Base-by-base conservation (phyloP, 805 yeast species). In the Zygosaccharomyces pseudorouxii region DNA sequence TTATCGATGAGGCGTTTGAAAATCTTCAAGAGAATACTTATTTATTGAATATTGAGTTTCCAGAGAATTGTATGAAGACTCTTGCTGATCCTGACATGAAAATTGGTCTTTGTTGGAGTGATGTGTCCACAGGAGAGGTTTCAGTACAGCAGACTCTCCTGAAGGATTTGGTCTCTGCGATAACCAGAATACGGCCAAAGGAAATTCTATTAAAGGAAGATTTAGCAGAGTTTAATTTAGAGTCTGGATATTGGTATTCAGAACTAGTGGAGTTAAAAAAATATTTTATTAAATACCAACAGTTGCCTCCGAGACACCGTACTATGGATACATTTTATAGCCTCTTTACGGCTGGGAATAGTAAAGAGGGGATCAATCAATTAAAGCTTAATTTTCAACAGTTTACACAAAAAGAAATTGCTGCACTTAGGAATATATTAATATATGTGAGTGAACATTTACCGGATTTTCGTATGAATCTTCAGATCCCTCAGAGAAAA, bases 21-120 rank as follows among this genome's bases (percentile, higher is more conserved):
- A 86, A 89, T 62, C 80, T 79, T 49, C 79, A 79, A 50, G 76
- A 78, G 42, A 86, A 86, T 56, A 88, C 89, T 59, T 89, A 74
- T 60, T 68, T 92, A 30, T 71, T 84, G 20, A 77, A 87, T 4
- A 73, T 92, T 11, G 75, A 78, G 6, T 75, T 85, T 47, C 87
- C 89, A 0, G 74, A 71, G 23, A 69, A 69, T 65, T 58, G 74
- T 54, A 58, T 71, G 66, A 57, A 67, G 48, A 57, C 66, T 48
- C 54, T 68, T 30, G 62, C 77, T 55, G 65, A 65, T 12, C 61
- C 69, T 1, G 62, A 67, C 9, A 51, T 67, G 41, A 71, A 71
- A 20, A 73, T 89, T 3, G 96, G 96, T 0, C 58, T 93, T 1
- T 76, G 89, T 25, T 93, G 98, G 98, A 78, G 84, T 38, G 99